Evolutionary conservation across 805 yeast genomes (phyloP).

Genomic region (Wickerhamomyces mucosus): DNA sequence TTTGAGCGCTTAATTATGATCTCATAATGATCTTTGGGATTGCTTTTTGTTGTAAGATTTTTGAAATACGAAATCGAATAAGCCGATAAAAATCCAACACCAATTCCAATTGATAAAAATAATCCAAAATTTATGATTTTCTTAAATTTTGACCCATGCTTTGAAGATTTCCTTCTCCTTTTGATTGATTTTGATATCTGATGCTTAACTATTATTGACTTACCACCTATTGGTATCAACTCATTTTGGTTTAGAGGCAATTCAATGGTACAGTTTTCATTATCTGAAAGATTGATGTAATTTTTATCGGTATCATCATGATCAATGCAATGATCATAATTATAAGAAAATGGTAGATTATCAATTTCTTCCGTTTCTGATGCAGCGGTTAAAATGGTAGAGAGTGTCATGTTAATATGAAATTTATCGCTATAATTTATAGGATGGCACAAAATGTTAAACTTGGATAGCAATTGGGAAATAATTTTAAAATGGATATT

Average conservation of each 20-base stretch:
- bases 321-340: too few relatives aligned
- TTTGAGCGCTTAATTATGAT: background rate
- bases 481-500: conserved; percentile 16
- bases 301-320: background rate
- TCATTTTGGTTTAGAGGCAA: background rate
- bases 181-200: background rate
- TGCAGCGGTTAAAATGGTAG: conserved; percentile 8
- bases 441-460: conserved; percentile 17
- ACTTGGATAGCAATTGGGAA: conserved; percentile 11
- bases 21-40: background rate
- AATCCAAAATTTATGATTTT: too few relatives aligned
- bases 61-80: conserved; percentile 5
- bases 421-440: conserved; percentile 12
- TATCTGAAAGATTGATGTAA: background rate
- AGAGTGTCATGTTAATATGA: conserved; percentile 14
- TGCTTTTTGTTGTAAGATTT: too few relatives aligned
- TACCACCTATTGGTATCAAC: background rate
- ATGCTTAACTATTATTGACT: background rate
- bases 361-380: background rate
- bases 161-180: conserved; percentile 1
- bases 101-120: conserved; percentile 19
- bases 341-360: background rate
- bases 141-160: background rate
- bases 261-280: background rate
- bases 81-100: conserved; percentile 18